Conservation (phyloP, 2,329 filamentous ascomycete genomes). For the Venturia carpophila region DNA sequence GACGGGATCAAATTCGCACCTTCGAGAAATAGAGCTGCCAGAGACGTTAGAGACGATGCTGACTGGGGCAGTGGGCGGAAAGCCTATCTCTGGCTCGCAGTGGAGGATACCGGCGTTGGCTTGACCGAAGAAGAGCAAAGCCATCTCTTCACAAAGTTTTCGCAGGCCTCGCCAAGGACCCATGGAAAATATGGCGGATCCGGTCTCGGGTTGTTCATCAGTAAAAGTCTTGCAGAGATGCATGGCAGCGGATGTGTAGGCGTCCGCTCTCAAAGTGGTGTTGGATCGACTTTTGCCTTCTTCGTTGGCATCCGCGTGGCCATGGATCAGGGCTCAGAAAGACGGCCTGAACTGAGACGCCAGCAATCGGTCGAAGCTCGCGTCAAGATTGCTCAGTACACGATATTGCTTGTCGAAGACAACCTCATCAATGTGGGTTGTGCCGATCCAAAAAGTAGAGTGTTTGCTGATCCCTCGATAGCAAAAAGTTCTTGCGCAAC, state of each 20-base stretch:
- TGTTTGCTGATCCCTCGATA: background rate
- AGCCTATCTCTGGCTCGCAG: slow-evolving; percentile 52
- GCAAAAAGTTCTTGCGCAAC: slow-evolving; percentile 18
- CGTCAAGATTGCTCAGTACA: background rate
- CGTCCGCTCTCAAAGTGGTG: slow-evolving; percentile 49
- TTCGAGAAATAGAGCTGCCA: background rate
- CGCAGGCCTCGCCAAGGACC: slow-evolving; percentile 58
- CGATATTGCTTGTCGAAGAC: slow-evolving; percentile 19
- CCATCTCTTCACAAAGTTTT: slow-evolving; percentile 59
- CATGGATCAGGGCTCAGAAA: background rate
- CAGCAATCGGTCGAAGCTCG: too few relatives aligned
- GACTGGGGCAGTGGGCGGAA: background rate
- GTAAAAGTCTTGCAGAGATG: slow-evolving; percentile 55
- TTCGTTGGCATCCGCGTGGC: slow-evolving; percentile 44
- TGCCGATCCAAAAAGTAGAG: background rate
- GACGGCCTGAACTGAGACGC: background rate
- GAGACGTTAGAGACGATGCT: background rate
- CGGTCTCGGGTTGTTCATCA: background rate
- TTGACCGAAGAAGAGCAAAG: slow-evolving; percentile 49
- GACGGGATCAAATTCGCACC: background rate
- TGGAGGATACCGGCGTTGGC: slow-evolving; percentile 59
- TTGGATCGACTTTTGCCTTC: slow-evolving; percentile 59
- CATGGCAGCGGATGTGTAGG: slow-evolving; percentile 61
- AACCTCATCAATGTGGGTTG: slow-evolving; percentile 18
- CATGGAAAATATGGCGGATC: slow-evolving; percentile 31